Percentiles rank a stretch among this genome's conserved stretches.
Evolutionary conservation across 1,284 basidiomycete genomes (phyloP).

Genomic region (Melampsora abietis-canadensis): DNA sequence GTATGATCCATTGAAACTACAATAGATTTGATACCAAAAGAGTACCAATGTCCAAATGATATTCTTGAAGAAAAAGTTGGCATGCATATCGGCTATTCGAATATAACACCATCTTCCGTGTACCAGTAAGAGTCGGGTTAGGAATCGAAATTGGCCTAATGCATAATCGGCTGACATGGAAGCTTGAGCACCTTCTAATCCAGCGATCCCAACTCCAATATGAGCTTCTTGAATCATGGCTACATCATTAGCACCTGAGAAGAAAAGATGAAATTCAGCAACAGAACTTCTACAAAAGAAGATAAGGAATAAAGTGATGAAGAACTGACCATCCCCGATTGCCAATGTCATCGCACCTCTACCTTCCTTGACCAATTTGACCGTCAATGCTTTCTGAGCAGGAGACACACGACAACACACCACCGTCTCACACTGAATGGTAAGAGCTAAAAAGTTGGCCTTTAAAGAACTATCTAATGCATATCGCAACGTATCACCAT

Average conservation of each 20-base stretch:
- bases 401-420: constrained; percentile 96
- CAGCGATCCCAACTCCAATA: constrained; percentile 88
- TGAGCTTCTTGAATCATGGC: constrained; percentile 99
- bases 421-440: constrained; percentile 93
- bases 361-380: constrained; percentile 90
- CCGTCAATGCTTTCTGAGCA: constrained; percentile 91
- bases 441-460: constrained; percentile 74
- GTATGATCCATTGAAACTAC: constrained; percentile 87
- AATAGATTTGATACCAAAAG: constrained; percentile 88
- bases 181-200: constrained; percentile 93
- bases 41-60: constrained; percentile 85
- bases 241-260: constrained; percentile 72
- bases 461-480: constrained; percentile 76
- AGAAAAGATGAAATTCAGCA: constrained; percentile 48
- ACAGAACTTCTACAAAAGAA: no score
- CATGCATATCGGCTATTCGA: constrained; percentile 75
- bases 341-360: constrained; percentile 92
- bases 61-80: constrained; percentile 98
- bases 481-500: constrained; percentile 84
- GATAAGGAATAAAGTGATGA: no score
- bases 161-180: constrained; percentile 99
- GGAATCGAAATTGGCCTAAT: constrained; percentile 89
- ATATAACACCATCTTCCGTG: constrained; percentile 96
- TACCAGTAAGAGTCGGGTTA: constrained; percentile 86
- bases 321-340: constrained; percentile 74